phyloP scores from a whole-genome alignment of 106 monocot species.

The Phalaenopsis equestris region DNA sequence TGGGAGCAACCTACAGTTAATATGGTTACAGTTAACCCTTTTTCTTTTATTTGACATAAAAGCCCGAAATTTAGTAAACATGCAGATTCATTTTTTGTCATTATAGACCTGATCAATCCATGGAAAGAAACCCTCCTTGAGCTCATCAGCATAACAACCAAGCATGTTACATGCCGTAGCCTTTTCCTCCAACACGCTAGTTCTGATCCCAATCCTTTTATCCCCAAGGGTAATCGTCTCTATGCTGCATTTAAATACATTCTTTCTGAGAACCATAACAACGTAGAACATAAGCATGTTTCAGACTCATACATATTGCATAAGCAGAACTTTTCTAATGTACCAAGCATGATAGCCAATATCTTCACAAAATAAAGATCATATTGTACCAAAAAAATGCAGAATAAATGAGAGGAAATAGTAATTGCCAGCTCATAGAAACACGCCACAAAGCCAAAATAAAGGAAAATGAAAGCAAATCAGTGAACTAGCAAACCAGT shows the following conservation, averaged over 20 bases:
- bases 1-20: constrained; percentile 73
- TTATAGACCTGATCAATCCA: constrained; percentile 88
- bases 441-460: background rate
- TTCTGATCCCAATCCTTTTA: constrained; percentile 86
- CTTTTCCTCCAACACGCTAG: constrained; percentile 94
- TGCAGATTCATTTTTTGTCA: background rate
- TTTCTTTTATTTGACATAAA: background rate
- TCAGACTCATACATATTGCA: background rate
- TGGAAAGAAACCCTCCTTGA: constrained; percentile 95
- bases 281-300: background rate
- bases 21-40: constrained; percentile 1
- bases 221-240: constrained; percentile 90
- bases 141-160: constrained; percentile 92
- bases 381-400: background rate
- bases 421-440: background rate
- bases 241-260: constrained; percentile 39
- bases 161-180: constrained; percentile 99
- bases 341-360: background rate
- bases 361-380: background rate
- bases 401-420: background rate
- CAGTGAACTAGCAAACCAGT: background rate
- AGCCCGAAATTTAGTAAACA: background rate
- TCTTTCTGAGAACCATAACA: background rate
- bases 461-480: background rate
- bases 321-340: background rate